Base-by-base conservation (phyloP, 495 filamentous ascomycete species). In the Penicillium argentinense region DNA sequence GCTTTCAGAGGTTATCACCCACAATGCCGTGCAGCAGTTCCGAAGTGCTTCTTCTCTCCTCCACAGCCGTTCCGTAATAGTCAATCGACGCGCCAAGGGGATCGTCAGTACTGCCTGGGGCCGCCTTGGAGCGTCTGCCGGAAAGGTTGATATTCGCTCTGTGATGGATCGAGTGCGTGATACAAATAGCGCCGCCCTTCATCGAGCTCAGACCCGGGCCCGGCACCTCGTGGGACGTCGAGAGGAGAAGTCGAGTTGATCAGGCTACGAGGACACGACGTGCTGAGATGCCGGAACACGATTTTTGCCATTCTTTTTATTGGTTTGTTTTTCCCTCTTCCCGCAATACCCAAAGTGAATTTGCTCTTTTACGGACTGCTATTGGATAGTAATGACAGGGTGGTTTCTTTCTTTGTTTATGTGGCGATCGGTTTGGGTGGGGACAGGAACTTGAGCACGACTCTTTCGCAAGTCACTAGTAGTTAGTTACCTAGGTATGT, bases 201-300 rank as follows among this genome's bases (percentile, higher is more conserved):
- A 58, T 42, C 68, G 51, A 9, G 71, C 70, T 30, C 73, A 76
- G 33, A 60, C 57, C 42, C 59, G 59, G 30, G 73, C 70, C 16
- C 65, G 61, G 29, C 44, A 60, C 28, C 34, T 76, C 38, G 37
- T 68, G 46, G 60, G 49, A 38, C 49, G 56, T 24, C 53, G 49
- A 34, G 42, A 46, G 23, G 53, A 45, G 17, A 40, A 46, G 2
- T 6, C 24, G 9, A 41, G 52, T 51, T 42, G 46, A 47, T 47
- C 49, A 18, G 30, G 19, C 11, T 21, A 26, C 14, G 17, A 38
- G 7, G 18, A 21, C 11, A 23, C 3, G 9, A 18, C 12, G 13
- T 27, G 18, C 40, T 51, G 9, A 45, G 25, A 36, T 36, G 33
- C 33, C n/a, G 14, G 21, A 9, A n/a, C n/a, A n/a, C n/a, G n/a